These are phyloP conservation scores for Prasinococcaceae sp. DNA, from an alignment of 139 green algal species.

Conservation along the genomic window DNA sequence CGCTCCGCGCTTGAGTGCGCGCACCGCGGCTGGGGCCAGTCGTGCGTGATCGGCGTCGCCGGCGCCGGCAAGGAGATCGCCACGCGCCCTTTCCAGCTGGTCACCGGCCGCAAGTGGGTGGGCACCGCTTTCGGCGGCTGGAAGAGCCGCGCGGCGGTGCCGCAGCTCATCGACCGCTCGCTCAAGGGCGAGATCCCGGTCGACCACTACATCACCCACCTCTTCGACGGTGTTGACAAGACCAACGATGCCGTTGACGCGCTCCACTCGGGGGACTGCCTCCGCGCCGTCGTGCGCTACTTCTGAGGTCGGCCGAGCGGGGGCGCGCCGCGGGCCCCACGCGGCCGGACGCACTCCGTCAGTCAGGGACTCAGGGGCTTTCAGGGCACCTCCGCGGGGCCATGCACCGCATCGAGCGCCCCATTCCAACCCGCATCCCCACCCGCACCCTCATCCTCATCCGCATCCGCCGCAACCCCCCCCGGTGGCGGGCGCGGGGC, in stretches of 20 bases:
- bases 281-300: conserved; percentile 66
- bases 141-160: conserved; percentile 60
- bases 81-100: conserved; percentile 90
- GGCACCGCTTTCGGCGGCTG: conserved; percentile 92
- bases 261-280: conserved; percentile 70
- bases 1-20: conserved; percentile 79
- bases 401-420: too few relatives aligned
- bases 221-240: conserved; percentile 46
- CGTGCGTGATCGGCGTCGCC: conserved; percentile 55
- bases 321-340: too few relatives aligned
- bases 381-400: too few relatives aligned
- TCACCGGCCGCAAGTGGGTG: conserved; percentile 40
- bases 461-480: too few relatives aligned
- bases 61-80: conserved; percentile 70
- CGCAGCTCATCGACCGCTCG: conserved; percentile 57
- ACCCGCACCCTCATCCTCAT: too few relatives aligned
- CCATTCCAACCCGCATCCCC: too few relatives aligned
- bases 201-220: conserved; percentile 86
- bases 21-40: conserved; percentile 45
- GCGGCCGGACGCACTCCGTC: too few relatives aligned
- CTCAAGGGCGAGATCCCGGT: conserved; percentile 56
- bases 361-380: too few relatives aligned
- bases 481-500: too few relatives aligned
- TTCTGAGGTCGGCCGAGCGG: too few relatives aligned
- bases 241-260: conserved; percentile 93